phyloP scores from a whole-genome alignment of 2,329 filamentous ascomycete genomes.

The Zalaria obscura region DNA sequence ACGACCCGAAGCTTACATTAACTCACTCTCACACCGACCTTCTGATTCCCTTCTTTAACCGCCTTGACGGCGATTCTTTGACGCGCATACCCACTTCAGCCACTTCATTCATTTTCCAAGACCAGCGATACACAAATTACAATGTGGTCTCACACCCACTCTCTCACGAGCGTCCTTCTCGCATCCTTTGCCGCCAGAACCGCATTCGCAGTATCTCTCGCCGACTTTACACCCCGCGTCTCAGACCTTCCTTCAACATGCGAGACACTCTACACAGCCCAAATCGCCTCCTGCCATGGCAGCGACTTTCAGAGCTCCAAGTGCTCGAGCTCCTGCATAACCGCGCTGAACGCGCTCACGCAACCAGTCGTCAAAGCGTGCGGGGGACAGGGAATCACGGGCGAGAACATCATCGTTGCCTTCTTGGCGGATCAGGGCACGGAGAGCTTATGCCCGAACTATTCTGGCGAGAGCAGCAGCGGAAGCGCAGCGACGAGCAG shows the following conservation, averaged over 20 bases:
- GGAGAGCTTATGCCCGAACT: constrained; percentile 22
- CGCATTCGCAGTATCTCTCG: constrained; percentile 24
- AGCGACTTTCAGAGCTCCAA: constrained; percentile 21
- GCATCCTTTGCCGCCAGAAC: not conserved
- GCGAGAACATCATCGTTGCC: constrained; percentile 26
- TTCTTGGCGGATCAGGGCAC: constrained; percentile 27
- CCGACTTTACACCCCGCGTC: constrained; percentile 29
- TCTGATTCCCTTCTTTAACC: not conserved
- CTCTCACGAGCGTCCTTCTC: not conserved
- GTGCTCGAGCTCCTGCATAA: constrained; percentile 24
- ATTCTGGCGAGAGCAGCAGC: constrained; percentile 10
- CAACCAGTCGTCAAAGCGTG: constrained; percentile 20
- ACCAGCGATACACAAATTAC: not conserved
- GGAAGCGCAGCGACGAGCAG: not conserved
- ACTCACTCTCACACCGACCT: too few species aligned
- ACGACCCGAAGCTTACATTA: too few species aligned
- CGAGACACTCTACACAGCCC: constrained; percentile 23
- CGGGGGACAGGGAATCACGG: constrained; percentile 18
- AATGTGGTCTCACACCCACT: not conserved
- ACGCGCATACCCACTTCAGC: not conserved
- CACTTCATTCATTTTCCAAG: not conserved
- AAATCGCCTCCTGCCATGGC: constrained; percentile 24
- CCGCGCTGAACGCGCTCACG: constrained; percentile 22
- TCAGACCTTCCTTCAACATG: constrained; percentile 24
- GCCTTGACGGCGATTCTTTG: not conserved